Base-by-base conservation (phyloP, 805 yeast genomes). In the Kurtzmaniella fragi region DNA sequence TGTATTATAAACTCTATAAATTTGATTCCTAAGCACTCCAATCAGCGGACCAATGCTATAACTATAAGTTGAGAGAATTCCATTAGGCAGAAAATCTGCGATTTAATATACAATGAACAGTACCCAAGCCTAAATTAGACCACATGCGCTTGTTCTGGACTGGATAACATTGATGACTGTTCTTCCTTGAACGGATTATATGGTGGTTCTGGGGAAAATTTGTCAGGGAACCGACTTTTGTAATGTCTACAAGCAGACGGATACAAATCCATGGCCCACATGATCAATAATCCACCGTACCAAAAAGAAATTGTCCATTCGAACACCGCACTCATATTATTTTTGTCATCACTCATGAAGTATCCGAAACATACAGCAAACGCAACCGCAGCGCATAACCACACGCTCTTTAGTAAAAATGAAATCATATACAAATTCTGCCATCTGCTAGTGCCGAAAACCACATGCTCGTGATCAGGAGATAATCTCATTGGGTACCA, bases 281-380 rank as follows among this genome's bases (percentile, higher is more conserved):
- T 62, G 3, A 82, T 53, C 46, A 82, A 75, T 43, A 84, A 67
- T 27, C 82, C 50, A 3, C 95, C 93, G 55, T 84, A 90, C 79
- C 86, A 81, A 61, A 81, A 90, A n/a, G 91, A 80, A 32, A 90
- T 61, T 3, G 80, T 55, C 98, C 98, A 91, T 61, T 91, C 98
- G 54, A 84, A 78, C 15, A 71, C 65, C 0, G 89, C 89, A 31
- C 80, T 71, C 26, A 72, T 64, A 45, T 73, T 66, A 29, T 62
- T 52, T 6, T 62, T 51, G 20, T 69, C 67, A 1, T 41, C 38
- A 10, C 57, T 55, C 56, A 55, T 52, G 37, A 62, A 53, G 3
- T 59, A 70, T n/a, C 78, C 88, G 47, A 87, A 91, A 26, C 77
- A 70, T 17, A 83, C 59, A 2, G 91, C 95, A 53, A 85, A 72